Conservation (phyloP, 2,329 filamentous ascomycete genomes). For the Ramichloridium luteum region DNA sequence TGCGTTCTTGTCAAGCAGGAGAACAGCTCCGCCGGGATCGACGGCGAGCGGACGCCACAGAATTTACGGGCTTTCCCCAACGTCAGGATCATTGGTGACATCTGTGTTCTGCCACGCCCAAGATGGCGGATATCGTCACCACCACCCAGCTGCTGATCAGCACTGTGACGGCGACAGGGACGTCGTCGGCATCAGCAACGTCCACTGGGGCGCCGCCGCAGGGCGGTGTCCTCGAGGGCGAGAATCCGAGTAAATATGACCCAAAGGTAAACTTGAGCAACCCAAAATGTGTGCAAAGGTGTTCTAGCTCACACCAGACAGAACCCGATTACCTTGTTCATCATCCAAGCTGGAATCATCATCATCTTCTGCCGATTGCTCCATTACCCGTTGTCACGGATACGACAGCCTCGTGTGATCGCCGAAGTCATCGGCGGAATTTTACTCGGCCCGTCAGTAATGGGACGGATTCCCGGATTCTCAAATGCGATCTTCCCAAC, state of each 20-base stretch:
- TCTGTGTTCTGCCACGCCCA: too few relatives aligned
- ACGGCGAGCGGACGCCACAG: too few relatives aligned
- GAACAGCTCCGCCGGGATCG: too few relatives aligned
- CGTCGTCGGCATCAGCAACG: conserved; percentile 13
- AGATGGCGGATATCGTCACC: conserved; percentile 9
- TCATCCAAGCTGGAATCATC: conserved; percentile 62
- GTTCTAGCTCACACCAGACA: too few relatives aligned
- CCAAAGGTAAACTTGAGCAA: conserved; percentile 30
- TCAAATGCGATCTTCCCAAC: conserved; percentile 62
- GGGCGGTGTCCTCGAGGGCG: conserved; percentile 59
- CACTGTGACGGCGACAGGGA: conserved; percentile 10
- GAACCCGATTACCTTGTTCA: conserved; percentile 65
- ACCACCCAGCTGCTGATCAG: conserved; percentile 12
- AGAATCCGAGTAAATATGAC: conserved; percentile 57
- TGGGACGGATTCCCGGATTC: conserved; percentile 77
- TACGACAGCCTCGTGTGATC: conserved; percentile 72
- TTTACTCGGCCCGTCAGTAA: conserved; percentile 72
- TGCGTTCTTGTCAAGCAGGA: too few relatives aligned
- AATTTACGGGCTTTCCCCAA: too few relatives aligned
- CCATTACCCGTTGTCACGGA: conserved; percentile 63
- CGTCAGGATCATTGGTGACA: too few relatives aligned
- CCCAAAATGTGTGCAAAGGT: too few relatives aligned
- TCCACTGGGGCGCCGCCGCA: conserved; percentile 39
- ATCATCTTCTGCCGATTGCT: conserved; percentile 62
- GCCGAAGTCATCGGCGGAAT: conserved; percentile 78